Evolutionary conservation across 192 early-diverging fungal species (phyloP).

Genomic region (Coemansia sp.): DNA sequence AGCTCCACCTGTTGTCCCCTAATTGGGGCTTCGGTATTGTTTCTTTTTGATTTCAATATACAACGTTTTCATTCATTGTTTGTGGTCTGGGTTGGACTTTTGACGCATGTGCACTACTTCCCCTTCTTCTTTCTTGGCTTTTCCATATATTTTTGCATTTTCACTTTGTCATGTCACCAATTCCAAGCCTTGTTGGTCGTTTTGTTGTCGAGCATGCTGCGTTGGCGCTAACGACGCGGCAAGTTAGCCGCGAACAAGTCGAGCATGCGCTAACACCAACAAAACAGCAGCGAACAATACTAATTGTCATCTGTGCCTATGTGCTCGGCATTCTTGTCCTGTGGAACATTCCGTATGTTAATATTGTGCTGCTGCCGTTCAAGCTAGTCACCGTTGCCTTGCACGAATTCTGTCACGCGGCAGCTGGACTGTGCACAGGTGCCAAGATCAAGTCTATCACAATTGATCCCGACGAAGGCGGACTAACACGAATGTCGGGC

Average conservation of each 20-base stretch:
- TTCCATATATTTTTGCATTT: background rate
- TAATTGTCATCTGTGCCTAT: conserved; percentile 64
- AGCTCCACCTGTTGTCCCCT: too few relatives aligned
- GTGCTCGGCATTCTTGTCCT: conserved; percentile 65
- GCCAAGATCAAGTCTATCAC: conserved; percentile 84
- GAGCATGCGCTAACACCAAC: conserved; percentile 40
- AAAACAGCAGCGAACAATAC: conserved; percentile 33
- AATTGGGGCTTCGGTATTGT: too few relatives aligned
- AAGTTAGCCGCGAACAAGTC: conserved; percentile 31
- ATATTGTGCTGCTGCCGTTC: conserved; percentile 89
- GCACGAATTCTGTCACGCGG: conserved; percentile 95
- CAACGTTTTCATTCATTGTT: background rate
- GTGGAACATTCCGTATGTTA: conserved; percentile 86
- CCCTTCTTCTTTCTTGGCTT: background rate
- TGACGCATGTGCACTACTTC: background rate
- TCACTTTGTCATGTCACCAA: conserved; percentile 7
- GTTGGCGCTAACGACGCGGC: conserved; percentile 11
- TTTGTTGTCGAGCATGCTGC: conserved; percentile 3
- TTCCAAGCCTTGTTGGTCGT: background rate
- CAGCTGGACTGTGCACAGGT: conserved; percentile 81
- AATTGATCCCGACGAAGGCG: conserved; percentile 91
- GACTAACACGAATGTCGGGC: conserved; percentile 76
- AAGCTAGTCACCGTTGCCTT: conserved; percentile 90
- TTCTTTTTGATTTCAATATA: too few relatives aligned
- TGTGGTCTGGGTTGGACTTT: background rate